phyloP scores from a whole-genome alignment of 768 basidiomycete genomes.

The Sistotremastrum suecicum region DNA sequence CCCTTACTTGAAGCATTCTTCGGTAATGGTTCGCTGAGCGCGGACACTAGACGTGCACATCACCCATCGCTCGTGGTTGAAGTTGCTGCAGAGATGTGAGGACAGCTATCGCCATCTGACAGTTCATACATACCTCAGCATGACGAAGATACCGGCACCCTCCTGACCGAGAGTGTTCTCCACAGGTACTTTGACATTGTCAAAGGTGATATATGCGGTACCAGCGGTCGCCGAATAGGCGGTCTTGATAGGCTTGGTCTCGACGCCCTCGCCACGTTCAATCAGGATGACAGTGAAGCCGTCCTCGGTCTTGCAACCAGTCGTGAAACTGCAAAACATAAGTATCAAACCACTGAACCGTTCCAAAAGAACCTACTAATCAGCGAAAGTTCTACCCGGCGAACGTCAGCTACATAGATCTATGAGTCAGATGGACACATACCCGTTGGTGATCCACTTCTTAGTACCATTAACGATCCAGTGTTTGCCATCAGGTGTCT shows the following conservation, averaged over 20 bases:
- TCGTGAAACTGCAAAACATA: constrained; percentile 42
- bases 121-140: constrained; percentile 24
- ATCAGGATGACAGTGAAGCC: constrained; percentile 81
- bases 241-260: constrained; percentile 80
- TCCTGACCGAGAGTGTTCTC: constrained; percentile 78
- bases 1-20: constrained; percentile 64
- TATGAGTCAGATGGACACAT: background rate
- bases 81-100: constrained; percentile 38
- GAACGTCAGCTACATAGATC: no score
- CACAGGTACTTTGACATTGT: constrained; percentile 74
- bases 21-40: constrained; percentile 53
- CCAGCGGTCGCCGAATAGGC: constrained; percentile 84
- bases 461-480: constrained; percentile 82
- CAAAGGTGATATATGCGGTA: constrained; percentile 72
- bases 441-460: constrained; percentile 74
- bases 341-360: background rate
- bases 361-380: background rate
- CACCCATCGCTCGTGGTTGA: constrained; percentile 92
- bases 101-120: constrained; percentile 1
- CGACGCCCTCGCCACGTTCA: constrained; percentile 67
- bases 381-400: constrained; percentile 10
- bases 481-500: constrained; percentile 68
- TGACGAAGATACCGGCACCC: constrained; percentile 56
- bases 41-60: constrained; percentile 65
- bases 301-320: constrained; percentile 56